phyloP scores from a whole-genome alignment of 2,329 filamentous ascomycete genomes.

The Beauveria medogensis region DNA sequence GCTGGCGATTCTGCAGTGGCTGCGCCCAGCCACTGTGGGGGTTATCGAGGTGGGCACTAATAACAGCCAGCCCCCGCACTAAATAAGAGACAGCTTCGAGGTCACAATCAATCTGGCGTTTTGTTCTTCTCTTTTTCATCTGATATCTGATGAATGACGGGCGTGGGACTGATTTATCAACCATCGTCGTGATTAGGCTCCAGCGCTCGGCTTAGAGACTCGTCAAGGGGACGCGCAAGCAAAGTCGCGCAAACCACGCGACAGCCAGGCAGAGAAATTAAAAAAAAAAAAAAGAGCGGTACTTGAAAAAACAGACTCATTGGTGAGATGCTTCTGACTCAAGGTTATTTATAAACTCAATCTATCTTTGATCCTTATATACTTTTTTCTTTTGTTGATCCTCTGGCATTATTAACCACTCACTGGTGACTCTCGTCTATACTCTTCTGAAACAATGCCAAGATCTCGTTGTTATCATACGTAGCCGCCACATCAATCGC shows the following conservation, averaged over 20 bases:
- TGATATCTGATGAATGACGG: no score
- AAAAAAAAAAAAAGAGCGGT: not conserved
- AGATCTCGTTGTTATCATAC: not conserved
- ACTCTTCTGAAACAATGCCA: slow-evolving; percentile 3
- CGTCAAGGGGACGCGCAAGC: not conserved
- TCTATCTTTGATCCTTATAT: not conserved
- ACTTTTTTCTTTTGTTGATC: no score
- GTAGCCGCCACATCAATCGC: slow-evolving; percentile 27
- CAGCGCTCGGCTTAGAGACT: not conserved
- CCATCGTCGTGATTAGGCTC: not conserved
- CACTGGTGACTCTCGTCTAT: not conserved
- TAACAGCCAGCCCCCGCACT: not conserved
- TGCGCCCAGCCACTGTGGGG: slow-evolving; percentile 10
- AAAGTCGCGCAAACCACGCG: not conserved
- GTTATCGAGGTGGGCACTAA: not conserved
- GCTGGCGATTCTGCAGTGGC: slow-evolving; percentile 11
- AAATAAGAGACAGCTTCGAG: not conserved
- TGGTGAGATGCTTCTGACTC: not conserved
- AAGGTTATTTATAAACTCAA: no score
- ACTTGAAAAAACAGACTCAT: not conserved
- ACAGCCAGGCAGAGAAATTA: not conserved
- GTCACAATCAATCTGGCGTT: no score
- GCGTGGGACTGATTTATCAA: no score
- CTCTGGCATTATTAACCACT: not conserved
- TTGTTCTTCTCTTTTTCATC: no score